phyloP scores from a whole-genome alignment of 805 yeast species.

The Wickerhamiella dianesei region DNA sequence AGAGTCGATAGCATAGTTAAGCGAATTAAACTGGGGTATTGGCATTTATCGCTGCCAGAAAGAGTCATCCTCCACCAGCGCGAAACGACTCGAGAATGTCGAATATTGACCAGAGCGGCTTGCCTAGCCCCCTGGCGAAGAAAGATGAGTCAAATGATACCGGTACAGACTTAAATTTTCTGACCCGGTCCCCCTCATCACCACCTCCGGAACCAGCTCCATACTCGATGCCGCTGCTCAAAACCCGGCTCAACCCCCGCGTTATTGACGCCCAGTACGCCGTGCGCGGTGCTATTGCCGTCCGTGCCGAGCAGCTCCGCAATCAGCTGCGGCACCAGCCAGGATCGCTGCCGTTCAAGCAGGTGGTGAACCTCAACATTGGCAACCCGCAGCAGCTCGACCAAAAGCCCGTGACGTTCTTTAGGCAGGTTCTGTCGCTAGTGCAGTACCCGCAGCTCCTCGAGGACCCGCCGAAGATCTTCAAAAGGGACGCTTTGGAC shows the following conservation, averaged over 20 bases:
- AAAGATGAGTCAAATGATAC: neutral
- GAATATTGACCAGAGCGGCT: neutral
- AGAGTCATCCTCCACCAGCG: neutral
- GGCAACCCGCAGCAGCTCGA: constrained; percentile 97
- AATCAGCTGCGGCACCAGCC: constrained; percentile 41
- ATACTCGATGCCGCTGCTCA: neutral
- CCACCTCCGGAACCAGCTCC: neutral
- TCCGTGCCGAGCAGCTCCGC: constrained; percentile 75
- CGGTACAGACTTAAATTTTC: neutral
- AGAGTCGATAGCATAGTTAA: neutral
- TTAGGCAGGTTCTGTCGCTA: constrained; percentile 76
- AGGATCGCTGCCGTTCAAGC: constrained; percentile 55
- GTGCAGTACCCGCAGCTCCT: constrained; percentile 73
- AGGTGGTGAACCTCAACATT: constrained; percentile 79
- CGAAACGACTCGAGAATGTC: no score
- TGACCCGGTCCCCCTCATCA: neutral
- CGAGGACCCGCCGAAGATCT: constrained; percentile 21
- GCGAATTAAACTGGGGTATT: neutral
- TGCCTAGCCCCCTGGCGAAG: neutral
- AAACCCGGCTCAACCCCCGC: constrained; percentile 13
- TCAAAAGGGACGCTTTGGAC: constrained; percentile 47
- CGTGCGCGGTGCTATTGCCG: constrained; percentile 89
- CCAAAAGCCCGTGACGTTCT: constrained; percentile 90
- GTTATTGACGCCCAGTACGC: constrained; percentile 88
- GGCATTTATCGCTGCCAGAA: neutral